Evolutionary conservation across 371 early-diverging fungal species (phyloP).

Genomic region (Mortierella sp.): DNA sequence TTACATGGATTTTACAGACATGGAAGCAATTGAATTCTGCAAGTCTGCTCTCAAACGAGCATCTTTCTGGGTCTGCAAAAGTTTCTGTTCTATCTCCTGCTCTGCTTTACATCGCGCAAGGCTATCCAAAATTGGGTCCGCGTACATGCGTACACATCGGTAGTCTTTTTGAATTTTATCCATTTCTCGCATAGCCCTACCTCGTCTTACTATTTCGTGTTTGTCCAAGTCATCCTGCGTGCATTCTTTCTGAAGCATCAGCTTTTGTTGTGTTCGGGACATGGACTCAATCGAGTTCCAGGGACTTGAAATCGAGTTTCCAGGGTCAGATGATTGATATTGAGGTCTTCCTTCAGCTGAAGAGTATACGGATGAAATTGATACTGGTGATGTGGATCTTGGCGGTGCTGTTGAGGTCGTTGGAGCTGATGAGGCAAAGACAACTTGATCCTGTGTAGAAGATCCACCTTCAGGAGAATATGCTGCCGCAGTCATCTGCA

Average conservation of each 20-base stretch:
- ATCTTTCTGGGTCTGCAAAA: neutral
- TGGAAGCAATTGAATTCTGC: too few species aligned
- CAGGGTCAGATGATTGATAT: neutral
- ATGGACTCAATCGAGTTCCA: conserved; percentile 21
- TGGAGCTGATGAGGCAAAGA: neutral
- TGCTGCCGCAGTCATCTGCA: conserved; percentile 15
- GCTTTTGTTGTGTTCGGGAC: conserved; percentile 51
- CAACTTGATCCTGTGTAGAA: neutral
- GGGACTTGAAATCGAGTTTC: neutral
- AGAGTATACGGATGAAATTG: conserved; percentile 1
- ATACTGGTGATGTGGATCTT: neutral
- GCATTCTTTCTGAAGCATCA: conserved; percentile 32
- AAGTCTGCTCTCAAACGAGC: neutral
- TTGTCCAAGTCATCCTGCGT: conserved; percentile 36
- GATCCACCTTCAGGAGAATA: neutral
- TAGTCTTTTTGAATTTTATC: conserved; percentile 45
- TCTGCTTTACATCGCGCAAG: conserved; percentile 20
- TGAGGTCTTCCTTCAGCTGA: conserved; percentile 1
- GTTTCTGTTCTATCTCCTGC: neutral
- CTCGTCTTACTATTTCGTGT: conserved; percentile 23
- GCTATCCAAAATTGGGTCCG: conserved; percentile 41
- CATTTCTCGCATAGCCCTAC: conserved; percentile 24
- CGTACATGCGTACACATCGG: conserved; percentile 21
- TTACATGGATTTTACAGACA: too few species aligned
- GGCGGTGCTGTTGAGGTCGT: neutral